Percentiles rank a stretch among this genome's conserved stretches.
Evolutionary conservation across 306 rosid genomes (phyloP).

Genomic region (Pueraria montana): DNA sequence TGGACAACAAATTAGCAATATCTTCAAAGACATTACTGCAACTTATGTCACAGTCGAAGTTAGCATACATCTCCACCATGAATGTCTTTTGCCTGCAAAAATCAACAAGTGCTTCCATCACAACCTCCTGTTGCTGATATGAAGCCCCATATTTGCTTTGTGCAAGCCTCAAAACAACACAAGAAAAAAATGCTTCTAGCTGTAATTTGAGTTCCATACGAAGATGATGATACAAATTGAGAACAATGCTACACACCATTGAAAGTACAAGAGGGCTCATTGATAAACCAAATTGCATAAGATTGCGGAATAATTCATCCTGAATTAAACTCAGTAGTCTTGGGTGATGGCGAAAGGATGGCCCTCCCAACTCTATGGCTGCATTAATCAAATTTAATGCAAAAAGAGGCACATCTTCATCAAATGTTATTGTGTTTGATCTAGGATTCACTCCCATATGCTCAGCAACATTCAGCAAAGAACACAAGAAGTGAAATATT

Average conservation of each 20-base stretch:
- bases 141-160: constrained; percentile 81
- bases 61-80: constrained; percentile 81
- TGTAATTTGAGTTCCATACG: constrained; percentile 77
- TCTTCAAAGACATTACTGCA: constrained; percentile 91
- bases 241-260: constrained; percentile 81
- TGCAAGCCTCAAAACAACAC: constrained; percentile 81
- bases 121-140: constrained; percentile 86
- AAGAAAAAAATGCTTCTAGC: constrained; percentile 82
- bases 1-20: constrained; percentile 71
- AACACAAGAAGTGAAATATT: constrained; percentile 86
- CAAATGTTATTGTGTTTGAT: constrained; percentile 82
- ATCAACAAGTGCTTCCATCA: constrained; percentile 86
- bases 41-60: constrained; percentile 80
- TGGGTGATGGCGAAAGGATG: constrained; percentile 71
- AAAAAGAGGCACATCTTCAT: constrained; percentile 95
- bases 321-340: constrained; percentile 70
- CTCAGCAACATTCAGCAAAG: constrained; percentile 81
- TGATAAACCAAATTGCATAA: constrained; percentile 84
- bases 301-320: constrained; percentile 77
- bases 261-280: constrained; percentile 79
- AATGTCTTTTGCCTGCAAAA: constrained; percentile 84
- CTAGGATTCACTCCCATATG: constrained; percentile 71
- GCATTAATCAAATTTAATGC: constrained; percentile 86
- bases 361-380: constrained; percentile 88
- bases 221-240: constrained; percentile 77